Base-by-base conservation (phyloP, 179 eudicot genomes). In the Heliamphora ciliata region DNA sequence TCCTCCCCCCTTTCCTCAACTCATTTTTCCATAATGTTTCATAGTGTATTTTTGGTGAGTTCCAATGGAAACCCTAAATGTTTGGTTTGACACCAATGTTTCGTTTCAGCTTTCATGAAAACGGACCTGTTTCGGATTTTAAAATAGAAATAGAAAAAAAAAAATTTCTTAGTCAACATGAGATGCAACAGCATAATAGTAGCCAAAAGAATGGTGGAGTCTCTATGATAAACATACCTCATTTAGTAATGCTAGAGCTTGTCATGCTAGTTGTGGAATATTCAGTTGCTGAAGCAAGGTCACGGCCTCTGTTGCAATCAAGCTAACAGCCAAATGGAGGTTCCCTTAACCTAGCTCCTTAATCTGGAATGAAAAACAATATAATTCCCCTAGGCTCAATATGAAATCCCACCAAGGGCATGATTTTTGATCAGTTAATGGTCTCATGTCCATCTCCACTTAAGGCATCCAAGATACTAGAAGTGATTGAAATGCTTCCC, bases 401-500 rank as follows among this genome's bases (percentile, higher is more conserved):
- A 60, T n/a, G 2, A 15, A 17, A 78, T 78, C 54, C 56, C 40
- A 1, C 44, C 44, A 40, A 77, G 44, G 40, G 14, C 61, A 15
- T 4, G 72, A 67, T 13, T 17, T 51, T 17, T 8, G 8, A 60
- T 83, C 24, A 79, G 64, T 61, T n/a, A 8, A 47, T 24, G 24
- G 83, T 52, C 50, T 74, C 63, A 4, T 0, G 6, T 76, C 48
- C 64, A 40, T 59, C 71, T 79, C 54, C 72, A 75, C 2, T 72
- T 80, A 15, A 61, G 21, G 46, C 59, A 74, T 81, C 86, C 31
- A 78, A 58, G 18, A 66, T 15, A 24, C 74, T 60, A 73, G 77
- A 71, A 56, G 71, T 74, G 54, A 14, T 68, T 51, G 89, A 89
- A 82, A 91, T 86, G 85, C 86, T 63, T 76, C 88, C 86, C 69